Evolutionary conservation across 2,329 filamentous ascomycete genomes (phyloP), one percentile per base, ranked within the genome.

Genomic region (Shiraia sp.): DNA sequence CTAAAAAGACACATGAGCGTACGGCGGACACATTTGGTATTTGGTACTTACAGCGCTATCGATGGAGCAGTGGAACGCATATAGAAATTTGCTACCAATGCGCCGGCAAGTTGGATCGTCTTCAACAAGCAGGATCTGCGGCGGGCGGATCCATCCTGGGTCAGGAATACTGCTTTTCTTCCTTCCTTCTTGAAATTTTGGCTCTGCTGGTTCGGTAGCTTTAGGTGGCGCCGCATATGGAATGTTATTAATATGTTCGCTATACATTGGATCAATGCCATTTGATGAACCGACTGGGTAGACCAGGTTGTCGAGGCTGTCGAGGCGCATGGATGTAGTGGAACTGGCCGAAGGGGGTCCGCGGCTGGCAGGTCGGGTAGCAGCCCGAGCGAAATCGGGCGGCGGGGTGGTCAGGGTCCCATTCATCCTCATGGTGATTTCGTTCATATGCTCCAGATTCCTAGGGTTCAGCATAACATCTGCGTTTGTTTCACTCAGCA

Each of bases 171-270:
- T 75, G 55, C 77, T 82, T 70, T 83, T 85, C 67, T 85, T 86
- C 23, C 80, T 74, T 27, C 72, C 72, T 32, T 81, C 79, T 30
- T 72, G 73, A 15, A 73, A 68, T 38, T 74, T 69, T 45, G 74
- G 51, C 45, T 80, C 75, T 32, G 70, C 53, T 10, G 72, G 53
- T 35, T 83, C 80, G 12, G 74, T 58, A 5, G 78, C 76, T 54
- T 87, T 89, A 2, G 87, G 78, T 12, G 81, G 89, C 71, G 89
- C 76, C 7, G 86, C 78, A 64, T 96, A 97, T 0, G 91, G 90
- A 41, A 96, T 95, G 65, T 95, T 96, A 72, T 92, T 84, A 63
- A 96, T 90, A 63, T 96, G 90, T 58, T 96, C 91, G 56, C 88
- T 87, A 64, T 92, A 91, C 79, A 95, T 93, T 1, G 92, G 91